Evolutionary conservation across 768 basidiomycete genomes (phyloP), one percentile per base, ranked within the genome.

Genomic region (Mycena amicta): DNA sequence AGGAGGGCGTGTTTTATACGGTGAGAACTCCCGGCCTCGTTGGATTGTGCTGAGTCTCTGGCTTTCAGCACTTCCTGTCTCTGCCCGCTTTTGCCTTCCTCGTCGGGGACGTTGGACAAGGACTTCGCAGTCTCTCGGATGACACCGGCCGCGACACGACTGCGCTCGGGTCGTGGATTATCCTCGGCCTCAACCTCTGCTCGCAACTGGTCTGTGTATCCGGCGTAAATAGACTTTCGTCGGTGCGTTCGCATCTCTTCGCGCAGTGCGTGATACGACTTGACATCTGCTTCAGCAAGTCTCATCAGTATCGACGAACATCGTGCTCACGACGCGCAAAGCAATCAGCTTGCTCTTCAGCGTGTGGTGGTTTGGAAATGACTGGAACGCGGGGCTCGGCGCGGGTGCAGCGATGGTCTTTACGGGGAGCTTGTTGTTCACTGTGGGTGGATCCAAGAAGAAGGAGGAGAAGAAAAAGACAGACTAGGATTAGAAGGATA

Each of bases 341-440:
- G 92, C 92, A 5, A 70, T 92, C 47, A 90, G 88, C 61, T 78
- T 95, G 22, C 87, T 84, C 63, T 83, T 93, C 58, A 90, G 88
- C 65, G 88, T 95, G 6, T 92, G 89, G 89, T 92, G 85, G 83
- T 93, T 92, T 67, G 86, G 86, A 2, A 85, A 83, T 60, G 85
- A 83, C 4, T 87, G 89, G 84, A 90, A 90, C 57, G 55, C 68
- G 0, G 83, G 85, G 58, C 75, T 93, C 23, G 85, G 77, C 0
- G 33, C 79, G 4, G 93, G 93, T 23, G 90, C 90, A 3, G 72
- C 68, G 3, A 84, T 93, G 83, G 93, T 95, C 2, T 86, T 92
- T 62, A 52, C 79, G 3, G 89, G 89, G 22, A 88, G 86, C 58
- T 66, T 88, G 13, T 61, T 86, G 65, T 91, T 89, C 70, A 76